phyloP scores from a whole-genome alignment of 768 basidiomycete genomes.

The Phanerodontia chrysosporium region DNA sequence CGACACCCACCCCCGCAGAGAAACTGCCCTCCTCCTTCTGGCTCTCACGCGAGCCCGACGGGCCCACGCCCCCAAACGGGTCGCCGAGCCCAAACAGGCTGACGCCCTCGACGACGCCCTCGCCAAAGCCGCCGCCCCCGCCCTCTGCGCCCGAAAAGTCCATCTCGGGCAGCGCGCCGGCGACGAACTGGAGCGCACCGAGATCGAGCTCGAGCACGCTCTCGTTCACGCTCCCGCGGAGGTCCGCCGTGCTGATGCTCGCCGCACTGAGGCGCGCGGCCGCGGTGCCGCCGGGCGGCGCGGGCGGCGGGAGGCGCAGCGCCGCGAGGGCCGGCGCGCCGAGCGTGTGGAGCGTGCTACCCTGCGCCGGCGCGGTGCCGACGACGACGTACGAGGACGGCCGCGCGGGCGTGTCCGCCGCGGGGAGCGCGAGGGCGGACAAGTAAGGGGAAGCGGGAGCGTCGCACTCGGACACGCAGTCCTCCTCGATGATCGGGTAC shows the following conservation, averaged over 20 bases:
- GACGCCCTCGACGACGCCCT: neutral
- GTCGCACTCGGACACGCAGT: neutral
- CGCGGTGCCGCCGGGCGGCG: neutral
- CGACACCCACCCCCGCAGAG: neutral
- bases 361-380: neutral
- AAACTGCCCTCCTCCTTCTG: neutral
- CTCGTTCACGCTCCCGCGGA: conserved; percentile 1
- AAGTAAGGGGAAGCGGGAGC: no score
- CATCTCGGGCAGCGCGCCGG: no score
- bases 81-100: neutral
- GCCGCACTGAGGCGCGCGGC: neutral
- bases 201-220: conserved; percentile 7
- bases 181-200: neutral
- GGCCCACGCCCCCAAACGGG: neutral
- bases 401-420: neutral
- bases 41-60: neutral
- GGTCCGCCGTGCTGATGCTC: conserved; percentile 2
- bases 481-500: conserved; percentile 24
- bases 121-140: no score
- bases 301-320: neutral
- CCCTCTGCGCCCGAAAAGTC: neutral
- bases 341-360: neutral
- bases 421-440: neutral
- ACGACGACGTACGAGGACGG: conserved; percentile 2
- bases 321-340: neutral